Evolutionary conservation across 352 stramenopile genomes (phyloP), one percentile per base, ranked within the genome.

Genomic region (Globisporangium emineosum): DNA sequence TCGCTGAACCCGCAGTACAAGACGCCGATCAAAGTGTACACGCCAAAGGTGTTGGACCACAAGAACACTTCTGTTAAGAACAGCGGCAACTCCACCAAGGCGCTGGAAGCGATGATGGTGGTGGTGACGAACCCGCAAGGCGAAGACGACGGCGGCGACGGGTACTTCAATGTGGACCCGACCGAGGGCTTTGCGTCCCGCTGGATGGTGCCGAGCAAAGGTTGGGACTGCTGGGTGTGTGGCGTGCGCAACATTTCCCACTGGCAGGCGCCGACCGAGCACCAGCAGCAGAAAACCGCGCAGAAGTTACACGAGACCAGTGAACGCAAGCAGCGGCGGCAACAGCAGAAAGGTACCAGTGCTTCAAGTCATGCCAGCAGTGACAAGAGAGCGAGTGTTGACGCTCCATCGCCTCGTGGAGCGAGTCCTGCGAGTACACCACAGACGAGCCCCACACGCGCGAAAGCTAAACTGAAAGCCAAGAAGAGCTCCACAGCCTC

Each of bases 81-180:
- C 29, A 32, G 29, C 5, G 5, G 5, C 0, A 60, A 51, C 0
- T 57, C 50, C 43, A 17, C 9, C 13, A 40, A 57, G 3, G 58
- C 69, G 35, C 60, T 70, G 2, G 57, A 90, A 30, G 60, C 82
- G 2, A 87, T 94, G 71, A 84, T 94, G 78, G 77, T 78, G 13
- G 75, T 91, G 21, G 73, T 90, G 17, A 87, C 78, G 19, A 94
- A 94, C 59, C 78, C 83, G 8, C 72, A 75, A 51, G 70, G 51
- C 53, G 83, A 77, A 53, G 81, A 89, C 19, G 71, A 88, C 35
- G 70, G 65, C 2, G 64, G 62, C 30, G 73, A 81, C 29, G 78
- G 84, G 3, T 93, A 88, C 60, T 75, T 93, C 37, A 93, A 91
- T 30, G 74, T 93, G 17, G 85, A 93, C 32, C 72, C 69, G 13